Base-by-base conservation (phyloP, 495 filamentous ascomycete species). In the Schizothecium vesticola region DNA sequence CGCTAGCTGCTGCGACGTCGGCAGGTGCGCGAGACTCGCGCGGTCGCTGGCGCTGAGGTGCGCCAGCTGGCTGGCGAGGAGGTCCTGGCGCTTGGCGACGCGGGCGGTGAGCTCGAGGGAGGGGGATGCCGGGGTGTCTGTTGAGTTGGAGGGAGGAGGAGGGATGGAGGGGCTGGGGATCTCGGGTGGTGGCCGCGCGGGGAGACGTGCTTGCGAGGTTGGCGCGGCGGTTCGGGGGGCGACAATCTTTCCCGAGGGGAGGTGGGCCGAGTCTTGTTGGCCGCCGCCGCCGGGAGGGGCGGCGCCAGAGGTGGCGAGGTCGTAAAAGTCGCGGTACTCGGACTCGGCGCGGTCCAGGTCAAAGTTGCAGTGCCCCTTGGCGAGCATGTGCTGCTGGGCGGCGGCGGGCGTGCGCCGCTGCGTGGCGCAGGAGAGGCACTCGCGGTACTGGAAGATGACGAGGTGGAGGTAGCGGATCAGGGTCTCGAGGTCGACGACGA, bases 221-320 rank as follows among this genome's bases (percentile, higher is more conserved):
- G 61, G 12, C 3, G 21, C 22, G 13, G 61, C n/a, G 12, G 16
- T 36, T 8, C 61, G 29, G 1, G 13, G 5, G 8, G 23, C 9
- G n/a, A 79, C 56, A 11, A 73, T 56, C 56, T 71, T 78, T 25
- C 78, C 78, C n/a, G 78, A 78, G 12, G 74, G 71, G 21, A 80
- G 62, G 61, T 70, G 73, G 26, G 73, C 70, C 28, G 43, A 62
- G n/a, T 67, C 43, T 9, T 51, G 43, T 0, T 51, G 16, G 1
- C 43, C 19, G 1, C 1, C 10, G 6, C 9, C 1, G 19, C 16
- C 16, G 43, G 43, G 16, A 51, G 1, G 7, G 16, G 7, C 43
- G 2, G 19, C 1, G 43, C 1, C 43, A 10, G 65, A 66, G 19
- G 67, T 55, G 31, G 61, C 55, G 16, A 72, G 69, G 33, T 79